These are phyloP conservation scores for Panicum hallii DNA, from an alignment of 202 grass and related monocot genomes.

Conservation along the genomic window DNA sequence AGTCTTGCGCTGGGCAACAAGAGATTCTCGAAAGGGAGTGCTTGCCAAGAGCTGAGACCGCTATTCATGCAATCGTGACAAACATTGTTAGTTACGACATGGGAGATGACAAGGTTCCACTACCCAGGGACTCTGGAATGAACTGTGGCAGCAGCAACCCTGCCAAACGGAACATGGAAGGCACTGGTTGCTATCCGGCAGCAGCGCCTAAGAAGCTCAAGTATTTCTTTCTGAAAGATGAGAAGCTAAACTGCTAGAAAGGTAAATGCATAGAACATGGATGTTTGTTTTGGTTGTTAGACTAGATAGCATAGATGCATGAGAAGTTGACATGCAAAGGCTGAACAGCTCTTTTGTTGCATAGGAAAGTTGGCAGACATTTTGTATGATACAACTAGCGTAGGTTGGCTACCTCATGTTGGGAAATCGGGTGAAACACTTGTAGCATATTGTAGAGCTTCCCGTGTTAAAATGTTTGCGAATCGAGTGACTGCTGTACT, in stretches of 20 bases:
- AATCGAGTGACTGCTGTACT: background rate
- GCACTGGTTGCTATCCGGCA: background rate
- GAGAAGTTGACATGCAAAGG: background rate
- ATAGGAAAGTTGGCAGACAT: slow-evolving; percentile 10
- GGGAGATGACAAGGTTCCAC: slow-evolving; percentile 42
- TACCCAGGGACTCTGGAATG: background rate
- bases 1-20: slow-evolving; percentile 61
- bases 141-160: background rate
- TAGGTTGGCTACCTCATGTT: background rate
- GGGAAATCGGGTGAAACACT: background rate
- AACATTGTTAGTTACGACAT: slow-evolving; percentile 59
- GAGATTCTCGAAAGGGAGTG: slow-evolving; percentile 66
- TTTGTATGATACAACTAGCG: slow-evolving; percentile 14
- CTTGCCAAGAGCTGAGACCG: slow-evolving; percentile 60
- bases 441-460: slow-evolving; percentile 3
- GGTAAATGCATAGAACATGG: background rate
- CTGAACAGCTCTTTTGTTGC: slow-evolving; percentile 15
- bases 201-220: slow-evolving; percentile 50
- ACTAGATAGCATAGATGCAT: slow-evolving; percentile 13
- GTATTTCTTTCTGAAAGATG: slow-evolving; percentile 12
- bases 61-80: slow-evolving; percentile 73
- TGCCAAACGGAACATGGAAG: slow-evolving; percentile 49
- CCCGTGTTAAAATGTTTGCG: background rate
- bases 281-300: slow-evolving; percentile 7
- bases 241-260: slow-evolving; percentile 31